These are phyloP conservation scores for Remersonia thermophila DNA, from an alignment of 2,329 filamentous ascomycete genomes.

Conservation along the genomic window DNA sequence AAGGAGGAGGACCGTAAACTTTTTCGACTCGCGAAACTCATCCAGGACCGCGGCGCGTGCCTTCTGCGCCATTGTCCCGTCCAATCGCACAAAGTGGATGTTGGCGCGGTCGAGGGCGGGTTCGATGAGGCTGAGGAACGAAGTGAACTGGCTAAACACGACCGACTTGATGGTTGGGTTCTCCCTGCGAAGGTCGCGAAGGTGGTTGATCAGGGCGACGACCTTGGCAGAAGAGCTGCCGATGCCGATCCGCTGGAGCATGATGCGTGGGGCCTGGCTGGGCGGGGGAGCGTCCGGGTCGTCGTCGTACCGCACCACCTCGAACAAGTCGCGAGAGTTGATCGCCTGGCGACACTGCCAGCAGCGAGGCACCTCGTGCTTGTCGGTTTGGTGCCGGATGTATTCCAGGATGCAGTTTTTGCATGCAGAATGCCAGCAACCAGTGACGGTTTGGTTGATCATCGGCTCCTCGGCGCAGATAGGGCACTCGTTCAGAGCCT, in stretches of 20 bases:
- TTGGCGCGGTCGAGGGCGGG: conserved; percentile 61
- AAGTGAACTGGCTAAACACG: conserved; percentile 95
- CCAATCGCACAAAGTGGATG: conserved; percentile 74
- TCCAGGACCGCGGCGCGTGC: conserved; percentile 64
- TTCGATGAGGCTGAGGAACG: conserved; percentile 83
- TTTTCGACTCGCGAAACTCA: conserved; percentile 52
- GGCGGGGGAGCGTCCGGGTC: conserved; percentile 30
- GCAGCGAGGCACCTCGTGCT: conserved; percentile 64
- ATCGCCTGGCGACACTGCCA: conserved; percentile 83
- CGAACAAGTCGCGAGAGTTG: conserved; percentile 75
- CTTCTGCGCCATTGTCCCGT: conserved; percentile 83
- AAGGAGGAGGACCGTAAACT: conserved; percentile 66
- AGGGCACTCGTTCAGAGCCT: conserved; percentile 80
- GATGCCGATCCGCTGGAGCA: conserved; percentile 46
- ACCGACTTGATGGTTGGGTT: conserved; percentile 71
- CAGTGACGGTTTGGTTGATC: conserved; percentile 85
- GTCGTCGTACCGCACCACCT: conserved; percentile 72
- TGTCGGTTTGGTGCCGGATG: conserved; percentile 74
- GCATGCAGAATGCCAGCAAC: conserved; percentile 96
- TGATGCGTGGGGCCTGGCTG: conserved; percentile 39
- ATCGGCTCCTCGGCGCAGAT: conserved; percentile 94
- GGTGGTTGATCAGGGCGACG: conserved; percentile 60
- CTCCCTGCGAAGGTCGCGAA: conserved; percentile 54
- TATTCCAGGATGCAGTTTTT: conserved; percentile 85
- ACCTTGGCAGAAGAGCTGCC: conserved; percentile 80